Percentiles rank a stretch among this genome's conserved stretches.
These are phyloP conservation scores for Colletotrichum cereale DNA, from an alignment of 2,329 filamentous ascomycete genomes.

Conservation along the genomic window DNA sequence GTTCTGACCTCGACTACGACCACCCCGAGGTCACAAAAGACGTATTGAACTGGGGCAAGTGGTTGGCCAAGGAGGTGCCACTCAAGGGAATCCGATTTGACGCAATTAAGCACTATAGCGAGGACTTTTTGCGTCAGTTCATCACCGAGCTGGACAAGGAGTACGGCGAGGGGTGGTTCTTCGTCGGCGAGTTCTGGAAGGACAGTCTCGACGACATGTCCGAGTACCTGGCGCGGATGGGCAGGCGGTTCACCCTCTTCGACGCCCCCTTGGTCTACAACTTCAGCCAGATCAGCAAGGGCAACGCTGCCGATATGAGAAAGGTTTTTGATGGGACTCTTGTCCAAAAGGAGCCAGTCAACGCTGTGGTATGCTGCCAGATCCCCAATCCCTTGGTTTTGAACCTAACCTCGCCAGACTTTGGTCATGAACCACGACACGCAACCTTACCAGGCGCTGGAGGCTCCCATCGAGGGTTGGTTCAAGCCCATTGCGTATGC, in stretches of 20 bases:
- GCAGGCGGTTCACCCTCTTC: conserved; percentile 71
- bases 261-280: conserved; percentile 78
- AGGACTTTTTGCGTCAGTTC: conserved; percentile 75
- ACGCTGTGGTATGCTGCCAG: conserved; percentile 49
- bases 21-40: conserved; percentile 74
- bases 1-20: conserved; percentile 76
- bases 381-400: not conserved
- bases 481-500: conserved; percentile 81
- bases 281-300: conserved; percentile 71
- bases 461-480: conserved; percentile 71
- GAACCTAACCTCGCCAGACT: conserved; percentile 56
- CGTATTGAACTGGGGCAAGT: conserved; percentile 75
- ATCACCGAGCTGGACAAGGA: conserved; percentile 66
- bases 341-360: conserved; percentile 56
- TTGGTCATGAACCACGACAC: conserved; percentile 82
- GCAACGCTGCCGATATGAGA: conserved; percentile 70
- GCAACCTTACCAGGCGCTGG: conserved; percentile 54
- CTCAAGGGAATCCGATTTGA: conserved; percentile 78
- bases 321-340: conserved; percentile 72
- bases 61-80: conserved; percentile 72
- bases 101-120: conserved; percentile 79
- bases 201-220: conserved; percentile 52
- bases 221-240: conserved; percentile 57
- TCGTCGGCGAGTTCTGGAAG: conserved; percentile 56
- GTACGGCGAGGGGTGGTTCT: conserved; percentile 53